These are phyloP conservation scores for Psilocybe subaeruginosa DNA, from an alignment of 768 basidiomycete species.

Conservation along the genomic window DNA sequence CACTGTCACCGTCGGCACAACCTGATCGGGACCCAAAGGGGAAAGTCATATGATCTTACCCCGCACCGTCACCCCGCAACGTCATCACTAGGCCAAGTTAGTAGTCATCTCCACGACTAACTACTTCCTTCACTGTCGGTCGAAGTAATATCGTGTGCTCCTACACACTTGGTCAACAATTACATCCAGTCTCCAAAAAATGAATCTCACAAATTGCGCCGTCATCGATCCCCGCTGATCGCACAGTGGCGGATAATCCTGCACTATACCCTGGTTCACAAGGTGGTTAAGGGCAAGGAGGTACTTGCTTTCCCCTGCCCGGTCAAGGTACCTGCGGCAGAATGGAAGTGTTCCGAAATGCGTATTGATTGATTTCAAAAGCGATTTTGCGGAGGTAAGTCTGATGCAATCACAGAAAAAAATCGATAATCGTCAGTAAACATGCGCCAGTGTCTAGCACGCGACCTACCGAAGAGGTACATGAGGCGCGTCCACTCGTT, in stretches of 20 bases:
- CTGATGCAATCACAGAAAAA: conserved; percentile 37
- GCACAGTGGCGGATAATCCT: conserved; percentile 90
- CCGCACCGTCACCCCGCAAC: conserved; percentile 22
- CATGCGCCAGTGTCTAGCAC: conserved; percentile 1
- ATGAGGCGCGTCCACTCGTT: conserved; percentile 66
- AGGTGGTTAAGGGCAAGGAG: conserved; percentile 91
- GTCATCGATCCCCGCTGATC: conserved; percentile 90
- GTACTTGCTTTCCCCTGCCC: conserved; percentile 91
- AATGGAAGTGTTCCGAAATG: conserved; percentile 96
- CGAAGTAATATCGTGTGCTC: conserved; percentile 87
- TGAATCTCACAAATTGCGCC: conserved; percentile 78
- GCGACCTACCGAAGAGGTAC: conserved; percentile 70
- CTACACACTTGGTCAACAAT: conserved; percentile 35
- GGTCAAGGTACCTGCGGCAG: conserved; percentile 94
- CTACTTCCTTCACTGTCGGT: conserved; percentile 83
- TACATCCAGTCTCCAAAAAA: neutral
- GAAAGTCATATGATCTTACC: conserved; percentile 26
- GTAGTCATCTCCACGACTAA: conserved; percentile 85
- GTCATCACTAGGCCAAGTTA: conserved; percentile 33
- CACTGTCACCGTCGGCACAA: conserved; percentile 10
- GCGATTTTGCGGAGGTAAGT: conserved; percentile 80
- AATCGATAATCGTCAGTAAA: conserved; percentile 5
- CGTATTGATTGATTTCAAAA: conserved; percentile 86
- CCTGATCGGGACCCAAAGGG: conserved; percentile 19
- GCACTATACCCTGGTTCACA: conserved; percentile 86